These are phyloP conservation scores for Dendrobium huoshanense DNA, from an alignment of 106 monocot genomes.

Conservation along the genomic window DNA sequence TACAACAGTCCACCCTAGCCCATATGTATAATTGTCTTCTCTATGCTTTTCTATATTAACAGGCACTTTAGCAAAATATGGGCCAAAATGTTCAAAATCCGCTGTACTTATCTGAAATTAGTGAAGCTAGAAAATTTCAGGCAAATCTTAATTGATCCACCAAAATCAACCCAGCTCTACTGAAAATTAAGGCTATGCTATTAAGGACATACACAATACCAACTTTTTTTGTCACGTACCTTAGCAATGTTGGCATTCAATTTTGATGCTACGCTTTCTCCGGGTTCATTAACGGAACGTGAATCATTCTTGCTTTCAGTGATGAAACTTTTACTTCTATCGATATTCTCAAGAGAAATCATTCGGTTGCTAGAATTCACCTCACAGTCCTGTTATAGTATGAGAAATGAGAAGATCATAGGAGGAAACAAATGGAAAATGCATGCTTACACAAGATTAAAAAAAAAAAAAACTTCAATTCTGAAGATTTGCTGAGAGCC, in stretches of 20 bases:
- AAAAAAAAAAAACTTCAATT: neutral
- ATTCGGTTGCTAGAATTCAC: slow-evolving; percentile 15
- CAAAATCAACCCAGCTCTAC: neutral
- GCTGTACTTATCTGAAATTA: neutral
- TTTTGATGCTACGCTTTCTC: slow-evolving; percentile 6
- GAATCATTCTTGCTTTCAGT: neutral
- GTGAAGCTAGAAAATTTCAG: neutral
- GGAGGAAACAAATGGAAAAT: neutral
- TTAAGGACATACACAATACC: neutral
- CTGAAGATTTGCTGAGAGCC: neutral
- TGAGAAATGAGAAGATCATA: neutral
- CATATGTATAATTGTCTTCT: too few species aligned
- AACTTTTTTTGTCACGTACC: slow-evolving; percentile 14
- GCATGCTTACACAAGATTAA: neutral
- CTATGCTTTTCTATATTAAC: too few species aligned
- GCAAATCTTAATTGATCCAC: neutral
- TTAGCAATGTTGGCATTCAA: slow-evolving; percentile 10
- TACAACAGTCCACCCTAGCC: too few species aligned
- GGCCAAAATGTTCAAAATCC: neutral
- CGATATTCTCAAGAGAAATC: slow-evolving; percentile 18
- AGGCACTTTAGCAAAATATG: neutral
- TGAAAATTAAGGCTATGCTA: neutral
- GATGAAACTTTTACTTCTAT: neutral
- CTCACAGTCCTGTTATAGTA: slow-evolving; percentile 19
- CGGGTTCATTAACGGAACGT: slow-evolving; percentile 4